phyloP scores from a whole-genome alignment of 768 basidiomycete species.

The Trametes coccinea region DNA sequence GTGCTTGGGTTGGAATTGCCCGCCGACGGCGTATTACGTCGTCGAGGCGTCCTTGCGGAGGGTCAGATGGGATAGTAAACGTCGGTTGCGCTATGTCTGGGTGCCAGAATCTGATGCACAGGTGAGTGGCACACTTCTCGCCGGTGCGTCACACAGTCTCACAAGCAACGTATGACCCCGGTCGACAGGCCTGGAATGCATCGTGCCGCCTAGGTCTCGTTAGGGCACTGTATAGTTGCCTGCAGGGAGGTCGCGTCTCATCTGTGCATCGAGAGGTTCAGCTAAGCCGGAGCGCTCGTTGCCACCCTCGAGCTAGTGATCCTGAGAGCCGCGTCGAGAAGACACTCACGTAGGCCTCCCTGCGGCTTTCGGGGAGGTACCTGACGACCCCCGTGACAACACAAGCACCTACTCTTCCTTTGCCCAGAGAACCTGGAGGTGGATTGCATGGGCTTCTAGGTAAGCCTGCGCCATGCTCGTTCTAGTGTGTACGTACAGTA shows the following conservation, averaged over 20 bases:
- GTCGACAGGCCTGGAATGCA: no score
- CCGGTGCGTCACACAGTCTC: not conserved
- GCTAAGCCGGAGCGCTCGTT: not conserved
- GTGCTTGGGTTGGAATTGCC: no score
- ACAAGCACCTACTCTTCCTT: not conserved
- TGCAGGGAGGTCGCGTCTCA: no score
- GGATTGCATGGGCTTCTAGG: not conserved
- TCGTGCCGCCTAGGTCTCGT: no score
- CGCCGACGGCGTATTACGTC: conserved; percentile 1
- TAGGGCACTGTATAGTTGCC: no score
- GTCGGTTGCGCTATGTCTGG: not conserved
- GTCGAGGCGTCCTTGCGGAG: not conserved
- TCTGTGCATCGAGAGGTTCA: no score
- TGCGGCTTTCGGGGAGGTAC: not conserved
- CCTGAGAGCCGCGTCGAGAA: not conserved
- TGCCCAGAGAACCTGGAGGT: not conserved
- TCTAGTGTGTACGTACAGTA: not conserved
- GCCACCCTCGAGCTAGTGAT: not conserved
- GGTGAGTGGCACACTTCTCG: not conserved
- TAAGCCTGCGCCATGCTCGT: not conserved
- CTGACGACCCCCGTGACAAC: conserved; percentile 3
- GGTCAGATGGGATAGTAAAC: not conserved
- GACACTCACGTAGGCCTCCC: not conserved
- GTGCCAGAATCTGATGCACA: not conserved
- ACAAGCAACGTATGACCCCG: no score